A percentile compares a stretch with the other conserved stretches of the same genome.
phyloP scores from a whole-genome alignment of 1,284 basidiomycete species.

The Ganoderma lingzhi region DNA sequence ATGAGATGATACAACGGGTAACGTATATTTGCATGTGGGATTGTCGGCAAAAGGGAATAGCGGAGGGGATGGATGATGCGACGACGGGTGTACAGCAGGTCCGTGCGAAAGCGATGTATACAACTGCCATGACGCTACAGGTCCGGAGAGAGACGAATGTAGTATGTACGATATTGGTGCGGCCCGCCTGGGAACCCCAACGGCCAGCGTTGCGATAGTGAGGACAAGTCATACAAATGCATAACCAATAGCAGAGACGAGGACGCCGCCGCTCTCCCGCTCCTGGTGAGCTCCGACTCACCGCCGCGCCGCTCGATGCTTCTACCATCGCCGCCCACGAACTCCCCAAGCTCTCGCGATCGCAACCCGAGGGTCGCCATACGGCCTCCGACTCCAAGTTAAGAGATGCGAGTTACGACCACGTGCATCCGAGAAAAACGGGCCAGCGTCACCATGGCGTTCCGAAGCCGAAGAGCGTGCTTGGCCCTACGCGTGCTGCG shows the following conservation, averaged over 20 bases:
- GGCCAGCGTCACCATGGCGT: not conserved
- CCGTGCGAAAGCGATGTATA: not conserved
- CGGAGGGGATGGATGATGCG: not conserved
- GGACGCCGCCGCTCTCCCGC: not conserved
- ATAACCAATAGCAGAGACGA: not conserved
- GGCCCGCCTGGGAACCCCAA: not conserved
- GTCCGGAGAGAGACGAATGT: constrained; percentile 4
- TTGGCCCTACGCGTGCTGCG: not conserved
- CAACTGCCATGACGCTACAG: not conserved
- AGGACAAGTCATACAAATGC: not conserved
- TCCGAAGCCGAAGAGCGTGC: not conserved
- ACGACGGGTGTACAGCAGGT: not conserved
- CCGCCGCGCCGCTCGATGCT: not conserved
- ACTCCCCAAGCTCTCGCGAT: not conserved
- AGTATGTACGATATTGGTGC: constrained; percentile 1
- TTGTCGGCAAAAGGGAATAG: not conserved
- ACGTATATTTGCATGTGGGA: not conserved
- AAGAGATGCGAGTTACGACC: not conserved
- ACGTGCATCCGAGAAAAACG: not conserved
- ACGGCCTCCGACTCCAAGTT: not conserved
- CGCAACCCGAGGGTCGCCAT: not conserved
- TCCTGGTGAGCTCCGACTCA: not conserved
- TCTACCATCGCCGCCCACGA: not conserved
- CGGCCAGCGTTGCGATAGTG: not conserved
- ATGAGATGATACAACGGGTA: not conserved